A percentile compares a stretch with the other conserved stretches of the same genome.
Evolutionary conservation across 2,329 filamentous ascomycete species (phyloP).

Genomic region (Colletotrichum eleusines): DNA sequence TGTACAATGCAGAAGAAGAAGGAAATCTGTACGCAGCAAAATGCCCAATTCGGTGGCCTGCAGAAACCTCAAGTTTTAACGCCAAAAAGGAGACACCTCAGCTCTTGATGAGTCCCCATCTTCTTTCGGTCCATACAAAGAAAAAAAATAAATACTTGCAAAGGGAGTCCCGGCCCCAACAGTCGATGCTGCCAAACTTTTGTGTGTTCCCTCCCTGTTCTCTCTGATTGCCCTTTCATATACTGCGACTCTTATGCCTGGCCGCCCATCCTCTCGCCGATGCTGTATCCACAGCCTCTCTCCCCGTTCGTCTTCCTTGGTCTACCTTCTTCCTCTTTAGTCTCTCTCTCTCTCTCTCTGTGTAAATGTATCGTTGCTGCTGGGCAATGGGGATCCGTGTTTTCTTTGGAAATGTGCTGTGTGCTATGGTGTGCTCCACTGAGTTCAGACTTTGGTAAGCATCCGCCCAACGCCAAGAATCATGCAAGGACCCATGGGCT

Average conservation of each 20-base stretch:
- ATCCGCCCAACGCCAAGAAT: constrained; percentile 29
- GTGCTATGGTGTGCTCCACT: constrained; percentile 12
- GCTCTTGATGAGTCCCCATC: constrained; percentile 65
- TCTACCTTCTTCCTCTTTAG: neutral
- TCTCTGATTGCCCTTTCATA: neutral
- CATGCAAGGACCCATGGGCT: constrained; percentile 15
- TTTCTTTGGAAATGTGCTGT: constrained; percentile 7
- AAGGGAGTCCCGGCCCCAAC: constrained; percentile 14
- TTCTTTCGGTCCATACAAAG: constrained; percentile 47
- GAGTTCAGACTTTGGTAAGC: constrained; percentile 20
- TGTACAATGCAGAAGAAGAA: constrained; percentile 28
- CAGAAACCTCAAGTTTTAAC: constrained; percentile 26
- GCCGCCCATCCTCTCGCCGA: constrained; percentile 1
- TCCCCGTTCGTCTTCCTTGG: constrained; percentile 17
- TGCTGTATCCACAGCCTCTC: constrained; percentile 1
- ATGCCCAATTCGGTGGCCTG: neutral
- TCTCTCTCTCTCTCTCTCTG: too few species aligned
- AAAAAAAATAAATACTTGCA: constrained; percentile 24
- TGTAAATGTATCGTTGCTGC: constrained; percentile 19
- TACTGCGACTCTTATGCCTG: constrained; percentile 1
- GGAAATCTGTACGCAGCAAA: constrained; percentile 15
- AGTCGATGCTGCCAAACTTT: constrained; percentile 15
- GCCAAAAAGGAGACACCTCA: constrained; percentile 61
- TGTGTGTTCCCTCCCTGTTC: constrained; percentile 3
- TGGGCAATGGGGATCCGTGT: constrained; percentile 1